Percentiles rank a stretch among this genome's conserved stretches.
phyloP scores from a whole-genome alignment of 2,329 filamentous ascomycete species.

The Arthrobotrys iridis region DNA sequence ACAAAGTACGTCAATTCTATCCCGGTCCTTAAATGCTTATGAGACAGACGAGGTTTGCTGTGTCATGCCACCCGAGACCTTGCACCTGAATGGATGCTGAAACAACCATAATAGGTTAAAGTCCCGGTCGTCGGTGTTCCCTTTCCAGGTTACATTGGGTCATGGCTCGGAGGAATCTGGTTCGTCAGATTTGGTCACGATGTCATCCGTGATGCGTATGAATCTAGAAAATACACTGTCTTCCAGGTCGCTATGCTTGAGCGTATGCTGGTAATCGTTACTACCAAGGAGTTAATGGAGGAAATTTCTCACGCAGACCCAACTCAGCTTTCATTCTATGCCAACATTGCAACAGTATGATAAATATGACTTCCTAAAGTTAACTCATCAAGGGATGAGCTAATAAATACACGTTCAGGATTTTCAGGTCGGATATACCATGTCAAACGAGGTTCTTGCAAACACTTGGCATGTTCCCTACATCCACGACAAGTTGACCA shows the following conservation, averaged over 20 bases:
- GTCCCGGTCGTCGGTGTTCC: constrained; percentile 48
- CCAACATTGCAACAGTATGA: constrained; percentile 39
- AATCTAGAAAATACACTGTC: constrained; percentile 28
- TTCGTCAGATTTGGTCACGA: constrained; percentile 38
- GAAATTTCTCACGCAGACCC: constrained; percentile 40
- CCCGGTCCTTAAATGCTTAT: neutral
- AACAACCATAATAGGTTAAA: constrained; percentile 36
- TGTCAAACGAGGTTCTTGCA: constrained; percentile 37
- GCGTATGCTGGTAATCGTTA: constrained; percentile 45
- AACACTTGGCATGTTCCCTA: constrained; percentile 47
- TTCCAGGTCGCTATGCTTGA: constrained; percentile 53
- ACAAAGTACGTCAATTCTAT: constrained; percentile 20
- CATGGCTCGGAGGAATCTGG: constrained; percentile 50
- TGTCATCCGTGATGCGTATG: constrained; percentile 40
- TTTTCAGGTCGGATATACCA: constrained; percentile 51
- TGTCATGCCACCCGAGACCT: no score
- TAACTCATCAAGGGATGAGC: neutral
- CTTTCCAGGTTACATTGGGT: constrained; percentile 48
- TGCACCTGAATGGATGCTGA: neutral
- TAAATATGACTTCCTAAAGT: neutral
- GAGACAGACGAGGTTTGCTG: no score
- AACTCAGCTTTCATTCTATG: constrained; percentile 35
- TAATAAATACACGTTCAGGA: constrained; percentile 20
- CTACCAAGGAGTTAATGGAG: constrained; percentile 41
- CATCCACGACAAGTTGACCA: constrained; percentile 49